Evolutionary conservation across 2,329 filamentous ascomycete genomes (phyloP), one percentile per base, ranked within the genome.

Genomic region (Chalaropsis ovoidea): DNA sequence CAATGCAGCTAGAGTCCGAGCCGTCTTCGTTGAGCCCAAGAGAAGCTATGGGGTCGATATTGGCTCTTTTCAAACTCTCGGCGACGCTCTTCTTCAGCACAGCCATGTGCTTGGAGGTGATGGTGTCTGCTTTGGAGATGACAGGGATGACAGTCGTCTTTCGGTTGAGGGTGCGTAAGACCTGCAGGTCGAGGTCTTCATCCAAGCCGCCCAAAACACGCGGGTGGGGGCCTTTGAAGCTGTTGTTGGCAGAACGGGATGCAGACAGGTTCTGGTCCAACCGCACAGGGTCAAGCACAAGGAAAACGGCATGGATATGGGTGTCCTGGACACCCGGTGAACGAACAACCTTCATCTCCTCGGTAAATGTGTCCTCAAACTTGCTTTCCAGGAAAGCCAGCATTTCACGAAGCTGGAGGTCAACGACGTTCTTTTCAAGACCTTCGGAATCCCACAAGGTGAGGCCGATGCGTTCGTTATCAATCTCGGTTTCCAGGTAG

Each of bases 371-470:
- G 72, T 99, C 94, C 75, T 99, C 93, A 71, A 99, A 99, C 76
- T 97, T 97, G 79, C 88, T 93, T 79, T 99, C 94, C 67, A 99
- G 80, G 77, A 99, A 99, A 8, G 87, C 82, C 42, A 88, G 87
- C 80, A 97, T 92, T 74, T 95, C 90, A 68, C 92, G 86, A 70
- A 99, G 80, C 76, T 99, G 94, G 69, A 97, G 83, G 74, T 97
- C 94, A 63, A 96, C 91, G 43, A 97, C 84, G 71, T 90, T 94
- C 81, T 93, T 95, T 76, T 99, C 93, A 65, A 99, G 78, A 0
- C 94, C 94, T 72, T 94, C 87, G 0, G 94, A 97, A 74, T 99
- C 94, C 94, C 94, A 99, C 41, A 99, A 78, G 0, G 94, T 99
- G 69, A 99, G 78, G 8, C 94, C 94, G 61, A 99, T 83, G 63